Base-by-base conservation (phyloP, 2,329 filamentous ascomycete species). In the Hypoxylon sp. region DNA sequence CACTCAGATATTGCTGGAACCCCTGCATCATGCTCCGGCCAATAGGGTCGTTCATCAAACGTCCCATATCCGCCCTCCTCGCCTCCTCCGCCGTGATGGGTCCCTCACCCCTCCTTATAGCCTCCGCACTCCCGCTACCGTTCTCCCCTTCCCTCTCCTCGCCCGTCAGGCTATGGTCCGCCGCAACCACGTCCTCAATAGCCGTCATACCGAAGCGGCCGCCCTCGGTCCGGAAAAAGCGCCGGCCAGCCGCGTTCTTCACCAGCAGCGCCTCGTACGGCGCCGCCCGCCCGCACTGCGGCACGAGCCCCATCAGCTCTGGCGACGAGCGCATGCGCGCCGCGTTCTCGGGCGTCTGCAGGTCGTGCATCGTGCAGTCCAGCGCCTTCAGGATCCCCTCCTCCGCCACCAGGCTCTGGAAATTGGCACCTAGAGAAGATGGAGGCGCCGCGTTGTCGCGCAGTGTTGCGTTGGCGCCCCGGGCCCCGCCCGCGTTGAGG, bases 141-240 rank as follows among this genome's bases (percentile, higher is more conserved):
- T 11, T 25, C 46, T 33, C 6, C 48, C 17, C 20, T 25, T 58
- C 63, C 25, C 51, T 11, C 4, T 54, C 49, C 49, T 66, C 63
- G 3, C 17, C 46, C 4, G 17, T 2, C 10, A 74, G 14, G 6
- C 13, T 27, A 4, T 30, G 13, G 22, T 74, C 70, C 4, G 63
- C 70, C 10, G 62, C 60, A 2, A 42, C 62, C 6, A 70, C 68
- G 35, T 76, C 72, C 64, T 76, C 73, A 13, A 74, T 25, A 1
- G 70, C 64, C n/a, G 64, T 63, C 71, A 75, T 69, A 1, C 74
- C 74, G 40, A 76, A 76, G 13, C 70, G 49, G 1, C 73, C 73
- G 2, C 60, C 65, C 14, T 42, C 66, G n/a, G 74, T 76, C 2
- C 70, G 53, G 57, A 74, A 74, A 59, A 74, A 74, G 2, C 74